phyloP scores from a whole-genome alignment of 495 filamentous ascomycete genomes.

The Penicillium diatomitis region DNA sequence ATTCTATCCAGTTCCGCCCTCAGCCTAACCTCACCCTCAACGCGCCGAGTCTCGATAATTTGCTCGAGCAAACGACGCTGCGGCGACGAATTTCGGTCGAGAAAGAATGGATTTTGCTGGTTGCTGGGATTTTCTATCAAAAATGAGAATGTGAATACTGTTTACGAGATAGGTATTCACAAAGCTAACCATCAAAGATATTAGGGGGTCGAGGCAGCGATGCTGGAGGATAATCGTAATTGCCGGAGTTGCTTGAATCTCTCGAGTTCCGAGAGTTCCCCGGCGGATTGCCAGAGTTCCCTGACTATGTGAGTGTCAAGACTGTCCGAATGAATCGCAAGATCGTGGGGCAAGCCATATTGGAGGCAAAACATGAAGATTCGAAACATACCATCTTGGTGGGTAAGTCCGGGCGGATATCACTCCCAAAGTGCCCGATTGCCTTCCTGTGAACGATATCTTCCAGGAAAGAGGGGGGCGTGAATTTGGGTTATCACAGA shows the following conservation, averaged over 20 bases:
- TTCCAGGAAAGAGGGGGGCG: not conserved
- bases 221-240: constrained; percentile 47
- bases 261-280: not conserved
- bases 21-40: too few relatives aligned
- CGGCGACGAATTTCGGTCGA: not conserved
- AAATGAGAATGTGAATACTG: constrained; percentile 2
- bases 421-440: constrained; percentile 1
- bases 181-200: constrained; percentile 4
- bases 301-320: not conserved
- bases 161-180: constrained; percentile 5
- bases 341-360: not conserved
- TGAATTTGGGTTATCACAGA: too few relatives aligned
- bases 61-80: not conserved
- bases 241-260: constrained; percentile 20
- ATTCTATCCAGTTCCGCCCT: too few relatives aligned
- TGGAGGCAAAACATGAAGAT: not conserved
- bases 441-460: constrained; percentile 1
- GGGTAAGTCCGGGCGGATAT: constrained; percentile 6
- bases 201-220: constrained; percentile 30
- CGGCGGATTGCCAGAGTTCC: not conserved
- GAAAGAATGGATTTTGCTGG: not conserved
- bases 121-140: not conserved
- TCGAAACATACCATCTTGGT: constrained; percentile 18
- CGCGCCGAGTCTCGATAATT: not conserved
- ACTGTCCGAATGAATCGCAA: not conserved